phyloP scores from a whole-genome alignment of 1,139 yeast species.

The Yamadazyma pseudoaaseri region DNA sequence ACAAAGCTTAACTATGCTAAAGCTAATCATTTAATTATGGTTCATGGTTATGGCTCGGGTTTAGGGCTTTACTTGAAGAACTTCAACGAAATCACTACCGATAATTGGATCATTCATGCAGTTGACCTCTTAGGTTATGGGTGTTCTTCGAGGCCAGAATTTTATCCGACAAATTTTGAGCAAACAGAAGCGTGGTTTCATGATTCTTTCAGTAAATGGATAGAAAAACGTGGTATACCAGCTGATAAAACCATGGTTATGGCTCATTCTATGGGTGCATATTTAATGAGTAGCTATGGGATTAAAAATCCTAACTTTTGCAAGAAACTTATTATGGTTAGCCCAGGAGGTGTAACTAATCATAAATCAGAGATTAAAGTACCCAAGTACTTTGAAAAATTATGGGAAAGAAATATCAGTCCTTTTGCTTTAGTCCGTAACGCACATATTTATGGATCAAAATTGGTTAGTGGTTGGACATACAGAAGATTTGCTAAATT shows the following conservation, averaged over 20 bases:
- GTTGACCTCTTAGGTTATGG: constrained; percentile 78
- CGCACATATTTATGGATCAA: constrained; percentile 66
- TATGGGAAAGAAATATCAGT: constrained; percentile 72
- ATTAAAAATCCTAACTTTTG: constrained; percentile 45
- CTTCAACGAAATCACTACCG: constrained; percentile 40
- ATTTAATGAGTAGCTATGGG: constrained; percentile 49
- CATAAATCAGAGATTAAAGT: constrained; percentile 43
- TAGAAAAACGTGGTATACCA: constrained; percentile 29
- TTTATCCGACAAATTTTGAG: constrained; percentile 24
- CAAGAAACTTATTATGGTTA: constrained; percentile 47
- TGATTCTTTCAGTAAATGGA: constrained; percentile 50
- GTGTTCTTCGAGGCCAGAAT: constrained; percentile 62
- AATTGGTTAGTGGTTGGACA: constrained; percentile 77
- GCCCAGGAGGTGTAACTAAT: constrained; percentile 64
- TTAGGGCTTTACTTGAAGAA: constrained; percentile 69
- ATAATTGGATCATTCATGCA: constrained; percentile 66
- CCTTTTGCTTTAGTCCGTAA: constrained; percentile 68
- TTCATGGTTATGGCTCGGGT: constrained; percentile 83
- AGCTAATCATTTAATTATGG: constrained; percentile 57
- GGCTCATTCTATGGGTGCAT: constrained; percentile 69
- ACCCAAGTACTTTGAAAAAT: constrained; percentile 60
- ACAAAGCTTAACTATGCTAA: constrained; percentile 20
- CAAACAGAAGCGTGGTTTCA: constrained; percentile 55
- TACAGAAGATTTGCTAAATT: constrained; percentile 60
- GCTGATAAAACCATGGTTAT: constrained; percentile 39